Evolutionary conservation across 768 basidiomycete species (phyloP), one percentile per base, ranked within the genome.

Genomic region (Inosperma sp.): DNA sequence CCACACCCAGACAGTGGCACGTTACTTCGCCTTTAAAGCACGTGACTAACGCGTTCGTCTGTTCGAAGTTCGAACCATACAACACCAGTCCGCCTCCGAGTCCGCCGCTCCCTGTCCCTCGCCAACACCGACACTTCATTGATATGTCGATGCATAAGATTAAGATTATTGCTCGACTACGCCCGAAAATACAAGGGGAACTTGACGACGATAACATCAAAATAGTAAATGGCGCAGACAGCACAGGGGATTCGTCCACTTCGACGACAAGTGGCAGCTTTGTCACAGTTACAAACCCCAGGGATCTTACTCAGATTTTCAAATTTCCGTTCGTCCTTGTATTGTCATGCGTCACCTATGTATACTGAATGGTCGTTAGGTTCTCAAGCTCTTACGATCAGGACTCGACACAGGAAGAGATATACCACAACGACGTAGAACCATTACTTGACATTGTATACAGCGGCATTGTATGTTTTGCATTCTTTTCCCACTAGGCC

Each of bases 391-490:
- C 86, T 63, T 88, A 90, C 63, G 88, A 81, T 62, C 77, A 82
- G 49, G 60, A 65, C 27, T 82, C 86, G 19, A 79, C 75, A 0
- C 91, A 93, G 60, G 81, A 84, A 47, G 81, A 88, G 56, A 87
- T 93, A 50, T 93, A 89, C 58, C 70, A 73, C 43, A 77, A 76
- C 43, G 88, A 92, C 53, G 86, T 93, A 16, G 74, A 75, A 51
- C 89, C 90, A 3, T 70, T 93, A 56, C 74, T 93, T 27, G 87
- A 92, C 51, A 75, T 88, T 16, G 86, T 88, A 3, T 88, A 82
- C 58, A 76, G 73, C 41, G 91, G 91, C 16, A 75, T 89, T 30
- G 88, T 90, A 59, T 57, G 86, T 69, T 36, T 26, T 47, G 19
- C 21, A 4, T 12, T 16, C 14, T 7, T 17, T 34, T 21, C 29